Evolutionary conservation across 139 green algal genomes (phyloP).

Genomic region (Asterochloris erici): DNA sequence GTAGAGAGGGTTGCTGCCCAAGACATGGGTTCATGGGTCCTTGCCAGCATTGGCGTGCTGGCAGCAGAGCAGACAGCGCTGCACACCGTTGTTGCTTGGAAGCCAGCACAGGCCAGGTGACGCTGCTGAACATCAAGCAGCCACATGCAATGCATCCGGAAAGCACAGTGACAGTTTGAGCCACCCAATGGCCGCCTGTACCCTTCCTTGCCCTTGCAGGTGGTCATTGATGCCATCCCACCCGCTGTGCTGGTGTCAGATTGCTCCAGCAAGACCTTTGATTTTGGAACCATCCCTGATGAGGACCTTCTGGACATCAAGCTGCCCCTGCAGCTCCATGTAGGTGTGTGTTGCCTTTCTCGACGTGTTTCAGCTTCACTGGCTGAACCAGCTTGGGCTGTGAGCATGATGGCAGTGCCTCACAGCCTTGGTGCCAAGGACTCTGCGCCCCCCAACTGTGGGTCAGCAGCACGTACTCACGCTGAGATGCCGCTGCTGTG

Average conservation of each 20-base stretch:
- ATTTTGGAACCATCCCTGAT: slow-evolving; percentile 74
- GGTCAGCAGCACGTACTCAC: background rate
- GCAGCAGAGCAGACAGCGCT: no score
- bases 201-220: slow-evolving; percentile 41
- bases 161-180: background rate
- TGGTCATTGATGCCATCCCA: slow-evolving; percentile 92
- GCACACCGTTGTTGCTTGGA: no score
- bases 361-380: background rate
- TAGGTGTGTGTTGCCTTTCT: slow-evolving; percentile 1
- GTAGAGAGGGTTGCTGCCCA: no score
- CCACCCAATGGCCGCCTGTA: background rate
- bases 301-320: slow-evolving; percentile 73
- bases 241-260: slow-evolving; percentile 65
- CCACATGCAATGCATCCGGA: no score
- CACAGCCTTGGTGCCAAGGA: no score
- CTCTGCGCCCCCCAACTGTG: background rate
- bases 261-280: slow-evolving; percentile 50
- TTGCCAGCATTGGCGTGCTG: no score
- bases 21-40: no score
- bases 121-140: no score
- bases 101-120: no score
- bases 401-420: background rate
- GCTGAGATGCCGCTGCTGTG: background rate
- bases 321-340: slow-evolving; percentile 67
- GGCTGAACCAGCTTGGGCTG: background rate